Base-by-base conservation (phyloP, 2,329 filamentous ascomycete genomes). In the Trichoderma sp. region DNA sequence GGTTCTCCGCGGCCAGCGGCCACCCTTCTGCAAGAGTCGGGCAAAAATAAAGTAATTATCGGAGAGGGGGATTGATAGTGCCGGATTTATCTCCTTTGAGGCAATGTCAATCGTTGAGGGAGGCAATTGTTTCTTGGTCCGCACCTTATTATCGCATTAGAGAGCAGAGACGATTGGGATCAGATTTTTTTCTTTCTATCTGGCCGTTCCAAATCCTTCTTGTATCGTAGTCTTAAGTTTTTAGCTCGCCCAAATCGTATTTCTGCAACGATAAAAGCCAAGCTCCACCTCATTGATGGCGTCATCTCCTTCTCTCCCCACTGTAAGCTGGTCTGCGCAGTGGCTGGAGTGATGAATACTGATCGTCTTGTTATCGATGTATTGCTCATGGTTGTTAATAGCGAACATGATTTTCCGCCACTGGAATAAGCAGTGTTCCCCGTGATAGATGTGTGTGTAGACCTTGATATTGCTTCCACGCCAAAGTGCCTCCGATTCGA, bases 321-420 rank as follows among this genome's bases (percentile, higher is more conserved):
- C 59, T 26, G 23, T 26, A 63, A 63, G 34, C 34, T 63, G 59
- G 34, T 63, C 59, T n/a, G 59, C 59, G 59, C 59, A 63, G 59
- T 63, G 59, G 13, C 36, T 63, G 12, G 59, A 43, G 34, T 63
- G 59, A 43, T 63, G 59, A 30, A 63, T 43, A 26, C 59, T 63
- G 34, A 63, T 63, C 11, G 59, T 63, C 36, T 63, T 63, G 59
- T 63, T 63, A 9, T 63, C 59, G 12, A 63, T 63, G 15, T 63
- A 63, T 15, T 6, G 34, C 34, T 63, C 59, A 13, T 28, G 59
- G n/a, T 63, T 63, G 12, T 63, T 28, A 26, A 63, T 63, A 6
- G 59, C 59, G 15, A 63, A 63, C 59, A 63, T 63, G 20, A 63
- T 28, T 23, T 63, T 63, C 36, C 59, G 59, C 59, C 59, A 63